Evolutionary conservation across 352 stramenopile species (phyloP).

Genomic region (Phytophthora kernoviae): DNA sequence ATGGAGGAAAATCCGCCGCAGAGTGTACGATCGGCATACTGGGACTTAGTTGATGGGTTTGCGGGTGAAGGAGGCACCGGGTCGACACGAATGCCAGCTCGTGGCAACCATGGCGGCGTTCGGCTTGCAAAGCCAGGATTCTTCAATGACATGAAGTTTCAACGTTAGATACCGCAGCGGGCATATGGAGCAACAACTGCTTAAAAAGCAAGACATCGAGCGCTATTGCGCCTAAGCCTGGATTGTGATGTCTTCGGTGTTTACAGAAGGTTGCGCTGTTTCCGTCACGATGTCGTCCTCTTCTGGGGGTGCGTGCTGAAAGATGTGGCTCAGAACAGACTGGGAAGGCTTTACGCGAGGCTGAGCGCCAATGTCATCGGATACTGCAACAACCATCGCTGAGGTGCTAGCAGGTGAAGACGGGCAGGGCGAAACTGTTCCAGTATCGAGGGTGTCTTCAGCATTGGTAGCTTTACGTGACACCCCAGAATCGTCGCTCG

Average conservation of each 20-base stretch:
- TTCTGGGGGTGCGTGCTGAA: slow-evolving; percentile 14
- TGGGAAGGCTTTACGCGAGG: slow-evolving; percentile 1
- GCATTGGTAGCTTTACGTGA: neutral
- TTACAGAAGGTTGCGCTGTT: neutral
- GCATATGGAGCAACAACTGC: neutral
- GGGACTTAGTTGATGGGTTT: slow-evolving; percentile 61
- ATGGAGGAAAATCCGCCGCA: slow-evolving; percentile 60
- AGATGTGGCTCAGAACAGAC: slow-evolving; percentile 41
- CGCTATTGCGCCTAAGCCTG: slow-evolving; percentile 14
- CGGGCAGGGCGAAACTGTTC: slow-evolving; percentile 8
- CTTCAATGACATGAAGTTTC: slow-evolving; percentile 80
- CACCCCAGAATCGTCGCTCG: slow-evolving; percentile 2
- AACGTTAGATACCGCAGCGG: slow-evolving; percentile 29
- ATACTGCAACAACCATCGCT: slow-evolving; percentile 4
- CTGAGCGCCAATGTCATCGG: slow-evolving; percentile 1
- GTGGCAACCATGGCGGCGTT: slow-evolving; percentile 69
- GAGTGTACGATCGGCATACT: slow-evolving; percentile 52
- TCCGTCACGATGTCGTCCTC: neutral
- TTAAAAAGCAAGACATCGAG: neutral
- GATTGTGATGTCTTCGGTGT: slow-evolving; percentile 15
- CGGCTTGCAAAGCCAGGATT: slow-evolving; percentile 65
- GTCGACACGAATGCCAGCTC: slow-evolving; percentile 19
- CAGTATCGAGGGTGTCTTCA: slow-evolving; percentile 1
- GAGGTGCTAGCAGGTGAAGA: slow-evolving; percentile 27
- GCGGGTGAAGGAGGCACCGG: slow-evolving; percentile 63